Evolutionary conservation across 2,329 filamentous ascomycete genomes (phyloP).

Genomic region (Hyphodiscus sp.): DNA sequence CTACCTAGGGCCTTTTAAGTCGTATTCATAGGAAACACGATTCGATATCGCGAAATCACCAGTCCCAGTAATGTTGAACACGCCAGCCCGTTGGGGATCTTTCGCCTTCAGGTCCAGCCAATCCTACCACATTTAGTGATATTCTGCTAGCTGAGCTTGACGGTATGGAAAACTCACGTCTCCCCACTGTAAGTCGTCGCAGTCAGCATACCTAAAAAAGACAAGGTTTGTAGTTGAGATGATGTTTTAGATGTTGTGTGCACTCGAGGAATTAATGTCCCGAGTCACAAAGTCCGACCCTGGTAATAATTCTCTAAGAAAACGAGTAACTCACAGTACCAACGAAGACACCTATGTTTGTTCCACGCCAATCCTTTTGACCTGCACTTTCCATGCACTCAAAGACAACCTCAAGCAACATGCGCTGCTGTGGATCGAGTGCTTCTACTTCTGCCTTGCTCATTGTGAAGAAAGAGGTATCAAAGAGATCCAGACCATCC

Average conservation of each 20-base stretch:
- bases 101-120: neutral
- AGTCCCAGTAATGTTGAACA: constrained; percentile 1
- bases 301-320: neutral
- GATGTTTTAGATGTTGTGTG: too few relatives aligned
- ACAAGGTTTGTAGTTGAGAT: too few relatives aligned
- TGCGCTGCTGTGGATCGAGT: constrained; percentile 24
- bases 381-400: constrained; percentile 23
- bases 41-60: constrained; percentile 5
- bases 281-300: too few relatives aligned
- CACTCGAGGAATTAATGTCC: too few relatives aligned
- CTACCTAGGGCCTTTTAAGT: constrained; percentile 1
- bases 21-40: constrained; percentile 9
- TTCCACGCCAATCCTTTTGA: constrained; percentile 15
- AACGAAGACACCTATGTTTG: constrained; percentile 18
- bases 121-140: neutral
- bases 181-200: too few relatives aligned
- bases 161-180: too few relatives aligned
- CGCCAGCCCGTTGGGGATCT: neutral
- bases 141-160: too few relatives aligned
- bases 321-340: constrained; percentile 14
- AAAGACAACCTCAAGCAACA: constrained; percentile 21
- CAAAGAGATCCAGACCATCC: constrained; percentile 23
- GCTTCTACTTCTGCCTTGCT: constrained; percentile 16
- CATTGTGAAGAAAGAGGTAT: constrained; percentile 31
- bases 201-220: too few relatives aligned